Conservation (phyloP, 345 rosid genomes). For the Gossypium thurberi region DNA sequence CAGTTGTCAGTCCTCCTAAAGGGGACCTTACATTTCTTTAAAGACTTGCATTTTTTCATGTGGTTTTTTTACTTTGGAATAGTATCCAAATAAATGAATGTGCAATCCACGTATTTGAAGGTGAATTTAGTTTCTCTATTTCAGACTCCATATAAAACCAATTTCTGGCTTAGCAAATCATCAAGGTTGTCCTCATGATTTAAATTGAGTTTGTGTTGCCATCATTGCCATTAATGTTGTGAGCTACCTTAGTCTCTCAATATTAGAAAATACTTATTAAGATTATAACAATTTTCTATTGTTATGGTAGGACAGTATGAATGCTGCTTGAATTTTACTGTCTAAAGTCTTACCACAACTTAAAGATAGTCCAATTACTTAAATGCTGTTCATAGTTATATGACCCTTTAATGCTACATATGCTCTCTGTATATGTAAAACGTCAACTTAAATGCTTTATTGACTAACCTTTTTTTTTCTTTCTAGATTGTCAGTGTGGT, state of each 20-base stretch:
- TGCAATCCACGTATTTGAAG: background rate
- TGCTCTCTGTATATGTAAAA: background rate
- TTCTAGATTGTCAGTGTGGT: slow-evolving; percentile 46
- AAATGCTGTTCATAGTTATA: background rate
- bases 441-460: background rate
- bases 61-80: background rate
- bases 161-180: background rate
- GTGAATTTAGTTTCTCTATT: background rate
- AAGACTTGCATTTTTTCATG: background rate
- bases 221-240: background rate
- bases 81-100: background rate
- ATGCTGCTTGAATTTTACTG: background rate
- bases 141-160: background rate
- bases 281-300: background rate
- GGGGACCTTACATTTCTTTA: background rate
- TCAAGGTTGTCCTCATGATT: background rate
- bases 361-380: background rate
- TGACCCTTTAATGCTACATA: background rate
- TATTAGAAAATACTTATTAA: background rate
- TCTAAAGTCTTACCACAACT: background rate
- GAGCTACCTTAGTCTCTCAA: background rate
- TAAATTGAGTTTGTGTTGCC: background rate
- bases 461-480: background rate
- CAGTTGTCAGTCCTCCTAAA: background rate
- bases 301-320: background rate